Evolutionary conservation across 345 rosid species (phyloP), one percentile per base, ranked within the genome.

Genomic region (Lenwebbia sp.): DNA sequence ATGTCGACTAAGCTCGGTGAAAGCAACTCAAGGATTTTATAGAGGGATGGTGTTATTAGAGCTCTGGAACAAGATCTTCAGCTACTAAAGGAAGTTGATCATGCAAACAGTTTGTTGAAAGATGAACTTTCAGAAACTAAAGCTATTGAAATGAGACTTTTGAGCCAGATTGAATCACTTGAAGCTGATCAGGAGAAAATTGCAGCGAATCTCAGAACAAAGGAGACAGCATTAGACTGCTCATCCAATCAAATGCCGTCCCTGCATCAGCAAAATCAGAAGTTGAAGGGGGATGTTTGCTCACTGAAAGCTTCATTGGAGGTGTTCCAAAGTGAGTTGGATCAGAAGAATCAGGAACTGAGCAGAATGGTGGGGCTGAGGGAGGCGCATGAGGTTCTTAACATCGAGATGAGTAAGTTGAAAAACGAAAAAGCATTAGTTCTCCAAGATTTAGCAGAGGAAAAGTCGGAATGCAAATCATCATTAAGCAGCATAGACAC

Each of bases 401-500:
- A 88, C 88, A 84, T 82, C 83, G 91, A 91, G 86, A 65, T 89
- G n/a, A 82, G 57, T n/a, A 84, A 91, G 87, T 88, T 91, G 85
- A 87, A 86, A 87, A 50, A 60, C 19, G 91, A 92, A 87, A 92
- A 88, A 56, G 85, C 70, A 82, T 55, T 75, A 75, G 88, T 92
- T 83, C 91, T 92, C 40, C 91, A 85, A 87, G 93, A 93, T 88
- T 85, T 93, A 89, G 94, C 90, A 84, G 85, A 90, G 74, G 88
- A 85, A 88, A 93, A 82, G 83, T 88, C 91, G 55, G 89, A 92
- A 85, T 87, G 89, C 83, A 87, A 92, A 53, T 89, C 92, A 83
- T 89, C 90, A 55, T 76, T 82, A 56, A 88, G 89, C 54, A 56
- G 85, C 83, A 70, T 88, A 37, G 86, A 85, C 14, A 30, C 83